These are phyloP conservation scores for Oenanthe sinensis DNA, from an alignment of 129 eudicot species.

Conservation along the genomic window DNA sequence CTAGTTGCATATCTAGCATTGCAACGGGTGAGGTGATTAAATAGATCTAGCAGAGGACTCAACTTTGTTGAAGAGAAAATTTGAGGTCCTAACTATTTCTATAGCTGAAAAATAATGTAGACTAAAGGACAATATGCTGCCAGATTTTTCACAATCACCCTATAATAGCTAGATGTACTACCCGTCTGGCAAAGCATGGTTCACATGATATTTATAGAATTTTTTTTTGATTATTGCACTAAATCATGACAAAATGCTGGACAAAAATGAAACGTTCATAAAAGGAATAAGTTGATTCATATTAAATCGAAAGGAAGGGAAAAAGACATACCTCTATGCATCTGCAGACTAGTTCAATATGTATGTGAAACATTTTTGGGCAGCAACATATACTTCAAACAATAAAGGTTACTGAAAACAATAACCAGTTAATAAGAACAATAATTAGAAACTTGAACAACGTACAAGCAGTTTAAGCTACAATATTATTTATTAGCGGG, in stretches of 20 bases:
- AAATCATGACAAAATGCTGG: neutral
- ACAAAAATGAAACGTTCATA: neutral
- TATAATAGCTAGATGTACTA: neutral
- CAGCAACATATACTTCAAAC: neutral
- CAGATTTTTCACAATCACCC: conserved; percentile 42
- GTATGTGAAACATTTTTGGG: neutral
- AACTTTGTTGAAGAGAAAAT: conserved; percentile 15
- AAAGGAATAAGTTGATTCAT: neutral
- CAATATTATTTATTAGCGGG: neutral
- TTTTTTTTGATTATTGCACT: neutral
- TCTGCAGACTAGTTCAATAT: neutral
- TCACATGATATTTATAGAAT: neutral
- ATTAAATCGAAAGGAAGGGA: neutral
- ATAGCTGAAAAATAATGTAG: conserved; percentile 34
- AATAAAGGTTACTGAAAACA: neutral
- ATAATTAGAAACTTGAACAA: neutral
- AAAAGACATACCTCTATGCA: neutral
- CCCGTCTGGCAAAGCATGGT: conserved; percentile 4
- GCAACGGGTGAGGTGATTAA: conserved; percentile 47
- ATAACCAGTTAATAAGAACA: neutral
- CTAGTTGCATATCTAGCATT: conserved; percentile 79
- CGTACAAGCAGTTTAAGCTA: neutral
- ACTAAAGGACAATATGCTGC: conserved; percentile 30
- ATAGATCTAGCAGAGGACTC: conserved; percentile 15
- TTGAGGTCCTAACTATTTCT: conserved; percentile 35